Percentiles rank a stretch among this genome's conserved stretches.
These are phyloP conservation scores for Daldinia vernicosa DNA, from an alignment of 495 filamentous ascomycete genomes.

Conservation along the genomic window DNA sequence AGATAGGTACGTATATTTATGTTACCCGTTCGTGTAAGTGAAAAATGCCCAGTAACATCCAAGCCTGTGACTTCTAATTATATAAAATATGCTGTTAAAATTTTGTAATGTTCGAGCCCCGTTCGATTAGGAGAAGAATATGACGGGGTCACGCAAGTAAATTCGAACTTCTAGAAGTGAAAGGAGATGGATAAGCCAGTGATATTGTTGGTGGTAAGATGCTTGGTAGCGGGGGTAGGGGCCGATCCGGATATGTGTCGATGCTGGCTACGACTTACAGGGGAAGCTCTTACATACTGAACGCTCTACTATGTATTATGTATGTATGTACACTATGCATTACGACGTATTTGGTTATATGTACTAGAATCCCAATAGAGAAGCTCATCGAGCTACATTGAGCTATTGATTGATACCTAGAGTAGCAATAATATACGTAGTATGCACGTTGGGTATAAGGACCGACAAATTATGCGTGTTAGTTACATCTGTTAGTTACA, in stretches of 20 bases:
- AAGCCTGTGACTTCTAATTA: background rate
- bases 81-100: background rate
- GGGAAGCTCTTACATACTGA: background rate
- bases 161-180: background rate
- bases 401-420: background rate
- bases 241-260: background rate
- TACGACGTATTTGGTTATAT: background rate
- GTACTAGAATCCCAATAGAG: background rate
- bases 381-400: background rate
- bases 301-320: background rate
- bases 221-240: background rate
- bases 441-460: constrained; percentile 3
- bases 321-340: no score
- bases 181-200: constrained; percentile 6
- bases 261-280: background rate
- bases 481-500: constrained; percentile 10
- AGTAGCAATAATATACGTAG: background rate
- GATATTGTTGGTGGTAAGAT: background rate
- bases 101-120: background rate
- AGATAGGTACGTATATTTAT: background rate
- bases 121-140: background rate
- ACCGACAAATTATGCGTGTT: background rate
- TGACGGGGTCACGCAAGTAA: background rate
- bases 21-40: background rate
- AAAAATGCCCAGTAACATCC: background rate